Evolutionary conservation across 768 basidiomycete species (phyloP), one percentile per base, ranked within the genome.

Genomic region (Mrakia frigida): DNA sequence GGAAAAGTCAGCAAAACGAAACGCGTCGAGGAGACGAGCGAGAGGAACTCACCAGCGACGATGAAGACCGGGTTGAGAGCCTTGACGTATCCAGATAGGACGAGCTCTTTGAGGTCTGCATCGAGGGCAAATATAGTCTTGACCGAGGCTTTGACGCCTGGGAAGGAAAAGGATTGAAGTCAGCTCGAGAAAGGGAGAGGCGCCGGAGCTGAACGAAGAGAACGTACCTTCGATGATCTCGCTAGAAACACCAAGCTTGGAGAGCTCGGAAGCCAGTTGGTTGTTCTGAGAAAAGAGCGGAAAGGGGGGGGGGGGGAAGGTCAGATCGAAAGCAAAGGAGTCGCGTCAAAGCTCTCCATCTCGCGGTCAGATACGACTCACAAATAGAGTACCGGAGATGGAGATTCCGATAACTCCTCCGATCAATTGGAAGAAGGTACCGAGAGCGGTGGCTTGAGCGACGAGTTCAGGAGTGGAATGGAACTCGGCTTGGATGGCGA

Each of bases 401-500:
- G 82, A 81, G 52, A 81, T 77, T 6, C 80, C 81, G n/a, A 81
- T 80, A 33, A 81, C 80, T 56, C 81, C 80, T 1, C 80, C 82
- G 72, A 83, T 65, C 1, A 81, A 76, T 16, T 81, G 80, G 52
- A 74, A 79, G 79, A 85, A 85, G 25, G 83, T 81, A 52, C 81
- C 82, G 23, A 83, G 67, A 13, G 82, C 83, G 9, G 84, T 84
- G 21, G 82, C 81, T 50, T 83, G 81, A 3, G 84, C 82, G 70
- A 85, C 81, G 65, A 84, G 74, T 78, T 81, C 79, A 1, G 82
- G 81, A 41, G 80, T 78, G 60, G 80, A 70, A 50, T 69, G 25
- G 79, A 78, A 81, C 53, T 84, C 84, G 35, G 83, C 84, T 70
- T 86, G 85, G 13, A 85, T 83, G 9, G 84, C 82, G 53, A 85